Base-by-base conservation (phyloP, 192 early-diverging fungal species). In the Coemansia sp. region DNA sequence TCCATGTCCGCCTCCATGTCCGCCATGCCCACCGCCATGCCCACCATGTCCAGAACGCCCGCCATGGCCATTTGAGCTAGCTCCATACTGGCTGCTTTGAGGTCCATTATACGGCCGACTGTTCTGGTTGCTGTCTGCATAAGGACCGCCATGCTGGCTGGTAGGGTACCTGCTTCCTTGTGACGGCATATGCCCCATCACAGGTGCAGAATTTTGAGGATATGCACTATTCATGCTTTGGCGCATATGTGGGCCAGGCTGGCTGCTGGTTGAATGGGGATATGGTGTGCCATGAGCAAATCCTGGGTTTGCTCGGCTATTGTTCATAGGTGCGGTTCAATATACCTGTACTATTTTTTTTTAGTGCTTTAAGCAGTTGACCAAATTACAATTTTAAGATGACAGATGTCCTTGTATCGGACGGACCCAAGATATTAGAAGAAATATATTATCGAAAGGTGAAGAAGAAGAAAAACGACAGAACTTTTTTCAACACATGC, bases 11-110 rank as follows among this genome's bases (percentile, higher is more conserved):
- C 0, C 47, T 28, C 46, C 57, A 42, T 51, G 28, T 13, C 57
- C 49, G 39, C 47, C 38, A 41, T 51, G 45, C n/a, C 40, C 57
- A 19, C 55, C 30, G 31, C 33, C 28, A 35, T 35, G 41, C 18
- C 42, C 41, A 16, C 51, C 38, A 53, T 53, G 20, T 14, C 55
- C 56, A 13, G 47, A 46, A 42, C 42, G 47, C 21, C 39, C 36
- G 21, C 37, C 14, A 28, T 14, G 9, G 23, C 44, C 18, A 35
- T 18, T 28, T 20, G 16, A n/a, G 5, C 42, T 19, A 15, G 39
- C 39, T 15, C 36, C 36, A 37, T 37, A 37, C 36, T 37, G 36
- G 36, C 36, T 41, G 11, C 13, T 10, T 15, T 5, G 36, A 37
- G 36, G 36, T 37, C 11, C 39, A 3, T 15, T 12, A 46, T 46